Evolutionary conservation across 1,139 yeast genomes (phyloP).

Genomic region (Pichia norvegensis): DNA sequence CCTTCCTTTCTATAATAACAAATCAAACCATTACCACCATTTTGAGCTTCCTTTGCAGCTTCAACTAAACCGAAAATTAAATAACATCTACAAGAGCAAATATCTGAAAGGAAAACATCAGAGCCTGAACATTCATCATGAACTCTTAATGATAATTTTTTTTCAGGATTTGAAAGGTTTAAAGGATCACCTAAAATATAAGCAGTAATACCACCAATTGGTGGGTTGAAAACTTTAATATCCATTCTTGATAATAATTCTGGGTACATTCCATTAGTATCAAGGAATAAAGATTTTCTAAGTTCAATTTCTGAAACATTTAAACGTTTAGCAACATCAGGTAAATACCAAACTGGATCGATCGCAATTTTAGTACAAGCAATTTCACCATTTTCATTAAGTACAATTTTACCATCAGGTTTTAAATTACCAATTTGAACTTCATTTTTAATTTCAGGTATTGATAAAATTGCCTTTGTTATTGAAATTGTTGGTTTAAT

Average conservation of each 20-base stretch:
- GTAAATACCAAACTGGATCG: slow-evolving; percentile 61
- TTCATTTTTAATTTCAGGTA: slow-evolving; percentile 47
- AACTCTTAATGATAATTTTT: slow-evolving; percentile 45
- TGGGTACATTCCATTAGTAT: slow-evolving; percentile 60
- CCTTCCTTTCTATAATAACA: slow-evolving; percentile 60
- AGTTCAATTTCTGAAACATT: slow-evolving; percentile 47
- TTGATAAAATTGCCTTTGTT: slow-evolving; percentile 53
- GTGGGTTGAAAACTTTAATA: slow-evolving; percentile 52
- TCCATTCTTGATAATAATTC: slow-evolving; percentile 57
- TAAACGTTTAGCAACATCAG: slow-evolving; percentile 55
- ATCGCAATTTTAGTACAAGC: slow-evolving; percentile 55
- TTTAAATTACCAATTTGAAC: slow-evolving; percentile 41
- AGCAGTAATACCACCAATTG: slow-evolving; percentile 56
- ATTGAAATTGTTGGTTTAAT: slow-evolving; percentile 55
- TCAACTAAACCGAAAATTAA: slow-evolving; percentile 53
- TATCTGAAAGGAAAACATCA: slow-evolving; percentile 59
- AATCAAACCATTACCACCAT: slow-evolving; percentile 53
- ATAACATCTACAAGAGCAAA: slow-evolving; percentile 60
- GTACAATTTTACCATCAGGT: slow-evolving; percentile 51
- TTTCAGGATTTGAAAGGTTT: slow-evolving; percentile 40
- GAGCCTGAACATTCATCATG: slow-evolving; percentile 63
- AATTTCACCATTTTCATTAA: slow-evolving; percentile 49
- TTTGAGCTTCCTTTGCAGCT: slow-evolving; percentile 57
- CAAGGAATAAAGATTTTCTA: slow-evolving; percentile 51
- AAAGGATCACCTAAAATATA: slow-evolving; percentile 55